Evolutionary conservation across 2,329 filamentous ascomycete genomes (phyloP).

Genomic region (Cladosporium sp.): DNA sequence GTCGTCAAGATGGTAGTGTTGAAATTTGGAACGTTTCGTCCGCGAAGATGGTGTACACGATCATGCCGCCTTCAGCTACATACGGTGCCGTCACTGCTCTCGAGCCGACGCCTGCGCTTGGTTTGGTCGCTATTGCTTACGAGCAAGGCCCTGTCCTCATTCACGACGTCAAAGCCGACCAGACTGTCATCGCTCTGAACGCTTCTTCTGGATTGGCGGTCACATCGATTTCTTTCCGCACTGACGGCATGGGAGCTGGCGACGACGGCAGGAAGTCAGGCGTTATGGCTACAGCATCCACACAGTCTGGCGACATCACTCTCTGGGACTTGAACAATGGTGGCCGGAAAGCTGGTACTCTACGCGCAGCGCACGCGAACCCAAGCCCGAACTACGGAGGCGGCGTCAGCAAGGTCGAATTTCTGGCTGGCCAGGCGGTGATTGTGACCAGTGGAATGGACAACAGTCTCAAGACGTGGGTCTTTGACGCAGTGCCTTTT

Average conservation of each 20-base stretch:
- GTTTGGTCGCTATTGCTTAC: conserved; percentile 82
- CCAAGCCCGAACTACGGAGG: conserved; percentile 64
- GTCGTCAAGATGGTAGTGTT: conserved; percentile 77
- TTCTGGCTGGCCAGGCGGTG: conserved; percentile 81
- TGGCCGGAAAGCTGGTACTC: conserved; percentile 75
- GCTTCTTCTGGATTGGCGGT: conserved; percentile 57
- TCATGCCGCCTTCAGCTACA: conserved; percentile 66
- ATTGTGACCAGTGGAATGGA: conserved; percentile 86
- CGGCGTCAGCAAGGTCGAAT: conserved; percentile 82
- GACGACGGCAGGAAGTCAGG: conserved; percentile 78
- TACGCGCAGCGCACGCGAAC: conserved; percentile 82
- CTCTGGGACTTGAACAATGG: conserved; percentile 94
- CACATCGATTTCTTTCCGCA: conserved; percentile 82
- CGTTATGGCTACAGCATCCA: conserved; percentile 87
- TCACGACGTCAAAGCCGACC: conserved; percentile 75
- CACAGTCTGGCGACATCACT: conserved; percentile 75
- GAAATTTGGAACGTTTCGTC: conserved; percentile 98
- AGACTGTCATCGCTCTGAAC: conserved; percentile 55
- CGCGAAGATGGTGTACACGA: conserved; percentile 82
- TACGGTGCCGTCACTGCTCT: conserved; percentile 81
- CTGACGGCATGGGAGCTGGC: conserved; percentile 80
- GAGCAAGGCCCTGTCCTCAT: conserved; percentile 71
- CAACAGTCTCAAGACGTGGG: conserved; percentile 93
- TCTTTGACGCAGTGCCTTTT: conserved; percentile 89
- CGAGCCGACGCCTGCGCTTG: conserved; percentile 75